Conservation (phyloP, 2,329 filamentous ascomycete genomes). For the Geoglossum cookeanum region DNA sequence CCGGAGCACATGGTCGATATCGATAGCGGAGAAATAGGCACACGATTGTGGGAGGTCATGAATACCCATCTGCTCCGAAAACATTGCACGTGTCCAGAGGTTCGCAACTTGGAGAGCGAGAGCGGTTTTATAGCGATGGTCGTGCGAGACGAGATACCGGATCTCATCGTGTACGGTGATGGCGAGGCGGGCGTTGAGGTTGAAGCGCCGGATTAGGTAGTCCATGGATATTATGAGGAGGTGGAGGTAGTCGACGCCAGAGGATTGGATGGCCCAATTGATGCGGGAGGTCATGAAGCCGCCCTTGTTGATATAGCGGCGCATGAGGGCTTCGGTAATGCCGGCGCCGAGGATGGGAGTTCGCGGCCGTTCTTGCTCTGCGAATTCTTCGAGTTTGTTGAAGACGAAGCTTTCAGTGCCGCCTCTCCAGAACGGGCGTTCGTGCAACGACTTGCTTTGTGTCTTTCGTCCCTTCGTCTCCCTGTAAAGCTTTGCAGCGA, state of each 20-base stretch:
- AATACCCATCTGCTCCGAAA: conserved; percentile 90
- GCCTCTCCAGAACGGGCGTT: conserved; percentile 77
- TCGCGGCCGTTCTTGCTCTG: conserved; percentile 75
- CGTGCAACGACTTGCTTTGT: conserved; percentile 48
- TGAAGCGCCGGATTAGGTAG: conserved; percentile 70
- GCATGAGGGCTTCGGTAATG: conserved; percentile 89
- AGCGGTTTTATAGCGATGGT: conserved; percentile 74
- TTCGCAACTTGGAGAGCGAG: conserved; percentile 91
- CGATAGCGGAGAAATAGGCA: conserved; percentile 88
- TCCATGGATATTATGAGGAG: conserved; percentile 90
- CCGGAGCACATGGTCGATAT: conserved; percentile 85
- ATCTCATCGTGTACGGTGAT: conserved; percentile 98
- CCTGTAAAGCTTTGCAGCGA: conserved; percentile 63
- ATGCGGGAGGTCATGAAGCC: conserved; percentile 91
- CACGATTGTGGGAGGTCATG: conserved; percentile 84
- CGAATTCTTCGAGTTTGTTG: conserved; percentile 95
- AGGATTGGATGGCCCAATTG: conserved; percentile 98
- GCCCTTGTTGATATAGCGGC: conserved; percentile 68
- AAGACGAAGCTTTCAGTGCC: conserved; percentile 97
- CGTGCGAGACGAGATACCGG: conserved; percentile 67
- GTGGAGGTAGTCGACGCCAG: conserved; percentile 91
- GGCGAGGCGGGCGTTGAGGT: conserved; percentile 64
- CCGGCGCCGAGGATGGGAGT: conserved; percentile 87
- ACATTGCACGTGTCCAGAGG: conserved; percentile 94
- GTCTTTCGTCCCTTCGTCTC: conserved; percentile 85